Percentiles rank a stretch among this genome's conserved stretches.
Conservation (phyloP, 176 grass and related monocot species). For the Ananas comosus region DNA sequence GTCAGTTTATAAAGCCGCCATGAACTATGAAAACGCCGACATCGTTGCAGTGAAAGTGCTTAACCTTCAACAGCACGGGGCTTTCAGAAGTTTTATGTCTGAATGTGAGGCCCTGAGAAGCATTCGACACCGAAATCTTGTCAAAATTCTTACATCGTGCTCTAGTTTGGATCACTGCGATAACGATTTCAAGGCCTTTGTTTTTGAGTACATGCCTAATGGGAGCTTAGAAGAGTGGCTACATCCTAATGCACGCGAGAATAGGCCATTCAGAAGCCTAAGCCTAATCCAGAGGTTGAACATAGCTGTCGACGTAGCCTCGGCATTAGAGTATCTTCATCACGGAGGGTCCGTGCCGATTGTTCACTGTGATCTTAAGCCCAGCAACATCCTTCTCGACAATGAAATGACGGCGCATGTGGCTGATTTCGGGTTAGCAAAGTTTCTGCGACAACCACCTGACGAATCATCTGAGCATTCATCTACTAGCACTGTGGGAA, state of each 20-base stretch:
- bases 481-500: background rate
- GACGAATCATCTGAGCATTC: background rate
- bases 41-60: constrained; percentile 45
- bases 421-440: constrained; percentile 27
- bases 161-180: constrained; percentile 34
- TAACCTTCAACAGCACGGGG: constrained; percentile 33
- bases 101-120: constrained; percentile 46
- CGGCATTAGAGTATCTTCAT: constrained; percentile 50
- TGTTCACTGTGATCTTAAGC: constrained; percentile 25
- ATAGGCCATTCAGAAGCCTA: background rate
- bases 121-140: constrained; percentile 45
- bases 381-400: constrained; percentile 32
- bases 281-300: constrained; percentile 27
- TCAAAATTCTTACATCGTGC: constrained; percentile 40
- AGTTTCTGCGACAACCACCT: constrained; percentile 7
- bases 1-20: constrained; percentile 30
- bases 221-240: constrained; percentile 43
- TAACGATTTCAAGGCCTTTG: constrained; percentile 46
- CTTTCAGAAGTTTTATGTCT: constrained; percentile 39
- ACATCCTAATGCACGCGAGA: constrained; percentile 13
- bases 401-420: constrained; percentile 27
- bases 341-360: constrained; percentile 12
- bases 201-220: constrained; percentile 45
- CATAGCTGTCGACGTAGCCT: constrained; percentile 32
- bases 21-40: constrained; percentile 9